These are phyloP conservation scores for Priceomyces haplophilus DNA, from an alignment of 805 yeast genomes.

Conservation along the genomic window DNA sequence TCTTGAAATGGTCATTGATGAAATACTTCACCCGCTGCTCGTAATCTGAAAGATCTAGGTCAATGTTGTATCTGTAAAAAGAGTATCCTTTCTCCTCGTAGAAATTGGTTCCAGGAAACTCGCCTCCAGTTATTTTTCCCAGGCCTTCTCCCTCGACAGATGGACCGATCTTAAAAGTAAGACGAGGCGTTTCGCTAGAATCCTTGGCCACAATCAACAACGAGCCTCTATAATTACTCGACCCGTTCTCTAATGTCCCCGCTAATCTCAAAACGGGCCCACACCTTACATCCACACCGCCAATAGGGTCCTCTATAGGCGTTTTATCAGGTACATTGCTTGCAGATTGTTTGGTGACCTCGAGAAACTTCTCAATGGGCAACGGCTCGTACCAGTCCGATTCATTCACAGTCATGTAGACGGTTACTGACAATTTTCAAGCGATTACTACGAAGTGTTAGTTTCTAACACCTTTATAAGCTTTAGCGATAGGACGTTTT, in stretches of 20 bases:
- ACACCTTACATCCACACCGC: constrained; percentile 48
- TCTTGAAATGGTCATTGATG: constrained; percentile 43
- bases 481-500: too few relatives aligned
- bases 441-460: too few relatives aligned
- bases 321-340: constrained; percentile 24
- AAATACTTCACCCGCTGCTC: constrained; percentile 67
- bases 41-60: constrained; percentile 41
- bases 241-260: constrained; percentile 54
- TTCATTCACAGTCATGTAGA: background rate
- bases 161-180: constrained; percentile 39
- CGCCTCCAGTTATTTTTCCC: constrained; percentile 29
- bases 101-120: constrained; percentile 45
- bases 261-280: constrained; percentile 78
- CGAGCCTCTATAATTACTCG: constrained; percentile 61
- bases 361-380: constrained; percentile 1
- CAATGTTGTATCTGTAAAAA: constrained; percentile 67
- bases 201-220: constrained; percentile 62
- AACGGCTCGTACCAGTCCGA: constrained; percentile 4
- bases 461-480: too few relatives aligned
- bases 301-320: constrained; percentile 27
- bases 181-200: constrained; percentile 21
- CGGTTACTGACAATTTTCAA: too few relatives aligned
- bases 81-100: constrained; percentile 45
- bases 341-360: constrained; percentile 4
- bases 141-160: constrained; percentile 3